A percentile compares a stretch with the other conserved stretches of the same genome.
Conservation (phyloP, 768 basidiomycete species). For the Suillus occidentalis region DNA sequence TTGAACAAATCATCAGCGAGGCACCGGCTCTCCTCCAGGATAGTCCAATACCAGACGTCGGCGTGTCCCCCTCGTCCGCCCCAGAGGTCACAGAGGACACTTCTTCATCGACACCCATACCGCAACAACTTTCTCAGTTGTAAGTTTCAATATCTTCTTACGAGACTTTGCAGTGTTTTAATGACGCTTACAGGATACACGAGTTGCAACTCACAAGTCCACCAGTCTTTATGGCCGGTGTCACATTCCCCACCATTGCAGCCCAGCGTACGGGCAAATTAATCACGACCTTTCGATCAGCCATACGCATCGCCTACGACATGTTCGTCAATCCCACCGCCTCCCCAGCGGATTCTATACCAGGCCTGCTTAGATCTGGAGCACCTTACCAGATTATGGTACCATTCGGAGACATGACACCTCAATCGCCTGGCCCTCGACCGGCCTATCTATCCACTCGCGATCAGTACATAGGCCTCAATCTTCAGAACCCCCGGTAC, state of each 20-base stretch:
- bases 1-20: no score
- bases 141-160: neutral
- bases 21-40: no score
- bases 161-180: neutral
- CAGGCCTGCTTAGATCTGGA: neutral
- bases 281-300: neutral
- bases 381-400: neutral
- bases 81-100: neutral
- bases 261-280: neutral
- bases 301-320: neutral
- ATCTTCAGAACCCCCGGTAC: neutral
- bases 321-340: neutral
- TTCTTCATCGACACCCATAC: neutral
- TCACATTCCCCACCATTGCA: neutral
- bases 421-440: neutral
- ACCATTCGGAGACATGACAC: neutral
- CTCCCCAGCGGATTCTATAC: neutral
- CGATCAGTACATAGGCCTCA: neutral
- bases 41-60: neutral
- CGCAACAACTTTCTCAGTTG: neutral
- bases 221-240: neutral
- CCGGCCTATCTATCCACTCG: neutral
- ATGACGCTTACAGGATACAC: neutral
- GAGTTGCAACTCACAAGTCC: neutral
- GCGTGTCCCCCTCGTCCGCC: neutral